Evolutionary conservation across 2,329 filamentous ascomycete species (phyloP).

Genomic region (Dissoconium aciculare): DNA sequence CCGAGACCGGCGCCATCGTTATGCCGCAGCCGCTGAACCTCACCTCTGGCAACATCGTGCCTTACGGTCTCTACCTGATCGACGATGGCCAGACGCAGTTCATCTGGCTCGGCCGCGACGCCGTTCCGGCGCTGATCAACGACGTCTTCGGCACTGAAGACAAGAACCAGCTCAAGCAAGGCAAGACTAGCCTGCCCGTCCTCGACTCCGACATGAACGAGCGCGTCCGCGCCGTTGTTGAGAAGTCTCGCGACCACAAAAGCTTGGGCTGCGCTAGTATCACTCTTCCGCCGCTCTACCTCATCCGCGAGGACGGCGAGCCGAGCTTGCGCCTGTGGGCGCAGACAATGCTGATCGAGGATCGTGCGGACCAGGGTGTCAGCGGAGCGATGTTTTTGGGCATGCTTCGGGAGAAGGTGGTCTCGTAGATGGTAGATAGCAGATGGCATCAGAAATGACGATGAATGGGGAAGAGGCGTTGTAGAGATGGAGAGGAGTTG

Average conservation of each 20-base stretch:
- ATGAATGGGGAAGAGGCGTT: conserved; percentile 2
- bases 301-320: conserved; percentile 90
- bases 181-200: conserved; percentile 74
- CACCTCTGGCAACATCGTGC: conserved; percentile 71
- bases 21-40: conserved; percentile 76
- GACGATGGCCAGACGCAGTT: conserved; percentile 97
- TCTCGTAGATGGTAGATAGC: conserved; percentile 18
- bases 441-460: background rate
- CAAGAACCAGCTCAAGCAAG: conserved; percentile 70
- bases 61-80: conserved; percentile 88
- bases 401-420: conserved; percentile 82
- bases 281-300: conserved; percentile 78
- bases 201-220: conserved; percentile 96
- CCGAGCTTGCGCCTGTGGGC: conserved; percentile 92
- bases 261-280: conserved; percentile 84
- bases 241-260: conserved; percentile 81
- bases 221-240: conserved; percentile 72
- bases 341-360: conserved; percentile 87
- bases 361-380: conserved; percentile 83
- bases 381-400: conserved; percentile 91
- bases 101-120: conserved; percentile 86
- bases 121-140: conserved; percentile 70
- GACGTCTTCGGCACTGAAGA: conserved; percentile 88
- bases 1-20: conserved; percentile 73
- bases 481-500: too few relatives aligned